Evolutionary conservation across 106 monocot genomes (phyloP), one percentile per base, ranked within the genome.

Genomic region (Cymbidium sinense): DNA sequence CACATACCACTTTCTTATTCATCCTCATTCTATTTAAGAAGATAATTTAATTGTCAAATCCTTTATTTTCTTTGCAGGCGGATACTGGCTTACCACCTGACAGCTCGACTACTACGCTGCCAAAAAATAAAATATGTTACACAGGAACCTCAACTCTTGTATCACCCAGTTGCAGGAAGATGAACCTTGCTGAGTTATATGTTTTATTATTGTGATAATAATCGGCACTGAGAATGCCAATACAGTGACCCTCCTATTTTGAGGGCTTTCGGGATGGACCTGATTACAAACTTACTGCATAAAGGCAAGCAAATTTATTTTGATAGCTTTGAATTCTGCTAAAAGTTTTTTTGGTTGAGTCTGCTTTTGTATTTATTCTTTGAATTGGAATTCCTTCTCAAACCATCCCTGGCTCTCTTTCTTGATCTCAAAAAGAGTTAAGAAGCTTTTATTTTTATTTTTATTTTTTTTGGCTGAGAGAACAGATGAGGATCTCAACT

Each of bases 141-240:
- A 51, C 51, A 4, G 37, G 7, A 39, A 39, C 37, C 37, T 39
- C 37, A 47, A 13, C 13, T 47, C 11, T 13, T 47, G 47, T 47
- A 12, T 47, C 15, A 12, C 2, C 13, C 47, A 47, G 17, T 13
- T 1, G 23, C 27, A 62, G 67, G 31, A 67, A 67, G 67, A 31
- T 67, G 33, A 33, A 67, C 67, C 33, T 17, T 67, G 9, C 67
- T 67, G 3, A 62, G 5, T 62, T 67, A 31, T 67, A 31, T 67
- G 29, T 67, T 34, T 67, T 67, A 67, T 67, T 67, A 67, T 18
- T 67, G 33, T 15, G 67, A 29, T 67, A 67, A 67, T 67, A 67
- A 34, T 15, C 33, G 33, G 33, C 67, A 67, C 33, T 28, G 23
- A 8, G 67, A 0, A 67, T 67, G 31, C 31, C 1, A 9, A 31